Evolutionary conservation across 495 filamentous ascomycete species (phyloP), one percentile per base, ranked within the genome.

Genomic region (Penicillium roqueforti): DNA sequence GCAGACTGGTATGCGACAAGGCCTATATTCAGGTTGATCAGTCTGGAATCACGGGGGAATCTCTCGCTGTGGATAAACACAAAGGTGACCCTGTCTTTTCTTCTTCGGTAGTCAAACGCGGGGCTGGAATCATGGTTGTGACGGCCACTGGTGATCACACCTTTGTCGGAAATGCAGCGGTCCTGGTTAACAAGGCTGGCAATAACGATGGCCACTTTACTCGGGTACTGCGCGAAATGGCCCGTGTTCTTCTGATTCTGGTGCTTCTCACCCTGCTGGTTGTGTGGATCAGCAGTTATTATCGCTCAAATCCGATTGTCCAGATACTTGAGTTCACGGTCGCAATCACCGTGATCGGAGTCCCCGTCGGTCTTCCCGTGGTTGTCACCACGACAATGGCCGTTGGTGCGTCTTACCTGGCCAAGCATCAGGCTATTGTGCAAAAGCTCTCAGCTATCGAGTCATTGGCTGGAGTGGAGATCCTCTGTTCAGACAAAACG

Each of bases 321-420:
- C 66, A 67, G 18, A 93, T 95, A 56, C 80, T 96, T 50, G 83
- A 89, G 62, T 93, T 88, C 75, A 95, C 91, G 31, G 60, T 81
- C 19, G 90, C 87, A 63, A 89, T 96, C 56, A 89, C 89, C 53
- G 89, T 96, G 60, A 86, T 95, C 47, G 91, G 91, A 80, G 91
- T 96, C 10, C 91, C 91, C 18, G 91, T 96, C 68, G 91, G 91
- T 85, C 88, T 96, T 43, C 91, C 91, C 25, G 91, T 89, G 57
- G 91, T 96, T 71, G 91, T 95, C 62, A 96, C 91, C 59, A 96
- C 91, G 51, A 96, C 91, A 67, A 91, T 96, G 89, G 91, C 91
- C 73, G 91, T 96, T 62, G 91, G 91, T 70, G 91, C 91, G 60
- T 85, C 87, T 44, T 92, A 93, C 68, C 80, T 96, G 54, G 91